Evolutionary conservation across 345 rosid species (phyloP).

Genomic region (Eucalyptus pumila): DNA sequence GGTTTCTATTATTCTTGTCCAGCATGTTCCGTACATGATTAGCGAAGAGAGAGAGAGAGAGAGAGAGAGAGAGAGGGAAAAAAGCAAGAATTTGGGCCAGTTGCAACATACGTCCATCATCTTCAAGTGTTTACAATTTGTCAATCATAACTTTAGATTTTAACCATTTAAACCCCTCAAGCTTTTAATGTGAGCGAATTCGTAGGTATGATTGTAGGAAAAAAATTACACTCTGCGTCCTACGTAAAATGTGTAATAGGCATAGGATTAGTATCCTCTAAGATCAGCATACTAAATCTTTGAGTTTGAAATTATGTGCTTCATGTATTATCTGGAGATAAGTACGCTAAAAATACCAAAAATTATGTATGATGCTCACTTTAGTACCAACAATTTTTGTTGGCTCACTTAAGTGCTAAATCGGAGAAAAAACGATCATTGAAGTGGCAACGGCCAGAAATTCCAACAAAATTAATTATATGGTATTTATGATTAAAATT

Average conservation of each 20-base stretch:
- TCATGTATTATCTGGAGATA: background rate
- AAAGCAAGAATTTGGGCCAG: background rate
- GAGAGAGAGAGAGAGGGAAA: background rate
- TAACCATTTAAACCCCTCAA: background rate
- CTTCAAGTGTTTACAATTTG: background rate
- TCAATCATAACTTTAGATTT: background rate
- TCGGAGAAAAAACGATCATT: accelerated
- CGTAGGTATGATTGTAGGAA: background rate
- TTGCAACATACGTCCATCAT: background rate
- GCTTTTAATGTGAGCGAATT: background rate
- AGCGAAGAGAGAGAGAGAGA: background rate
- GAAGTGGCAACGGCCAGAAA: too few species aligned
- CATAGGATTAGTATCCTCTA: background rate
- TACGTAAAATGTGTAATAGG: background rate
- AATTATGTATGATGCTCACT: accelerated
- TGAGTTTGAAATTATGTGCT: background rate
- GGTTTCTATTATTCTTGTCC: background rate
- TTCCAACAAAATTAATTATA: accelerated
- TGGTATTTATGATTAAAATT: too few species aligned
- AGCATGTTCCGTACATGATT: background rate
- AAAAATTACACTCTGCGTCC: background rate
- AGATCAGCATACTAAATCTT: background rate
- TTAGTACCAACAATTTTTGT: accelerated
- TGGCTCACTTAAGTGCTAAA: accelerated
- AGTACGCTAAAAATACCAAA: too few species aligned